These are phyloP conservation scores for Byssoonygena ceratinophila DNA, from an alignment of 2,329 filamentous ascomycete genomes.

Conservation along the genomic window DNA sequence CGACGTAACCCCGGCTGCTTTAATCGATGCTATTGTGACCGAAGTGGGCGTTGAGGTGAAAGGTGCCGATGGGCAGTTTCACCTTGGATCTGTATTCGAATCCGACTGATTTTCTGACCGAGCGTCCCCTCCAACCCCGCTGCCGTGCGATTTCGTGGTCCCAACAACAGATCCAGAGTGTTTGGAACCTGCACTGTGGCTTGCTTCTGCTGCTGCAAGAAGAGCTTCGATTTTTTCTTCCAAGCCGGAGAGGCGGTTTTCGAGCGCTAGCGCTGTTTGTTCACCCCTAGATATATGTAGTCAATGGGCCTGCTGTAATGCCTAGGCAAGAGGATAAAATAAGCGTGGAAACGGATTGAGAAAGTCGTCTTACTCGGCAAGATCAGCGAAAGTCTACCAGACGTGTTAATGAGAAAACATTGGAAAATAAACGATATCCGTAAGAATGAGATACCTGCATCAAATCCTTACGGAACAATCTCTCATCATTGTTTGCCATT, in stretches of 20 bases:
- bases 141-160: neutral
- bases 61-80: constrained; percentile 58
- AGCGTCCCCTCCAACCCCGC: neutral
- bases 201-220: constrained; percentile 19
- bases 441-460: neutral
- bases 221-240: constrained; percentile 43
- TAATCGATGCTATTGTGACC: constrained; percentile 91
- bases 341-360: neutral
- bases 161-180: neutral
- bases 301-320: neutral
- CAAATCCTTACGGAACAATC: neutral
- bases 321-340: neutral
- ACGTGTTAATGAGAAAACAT: neutral
- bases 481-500: neutral
- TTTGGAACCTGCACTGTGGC: neutral
- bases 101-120: neutral
- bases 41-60: constrained; percentile 82
- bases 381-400: neutral
- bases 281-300: constrained; percentile 38
- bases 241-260: constrained; percentile 44
- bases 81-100: constrained; percentile 33
- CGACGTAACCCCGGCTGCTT: constrained; percentile 76
- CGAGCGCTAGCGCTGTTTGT: constrained; percentile 44
- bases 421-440: neutral
- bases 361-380: neutral